phyloP scores from a whole-genome alignment of 1,284 basidiomycete genomes.

The Vanrija humicola region DNA sequence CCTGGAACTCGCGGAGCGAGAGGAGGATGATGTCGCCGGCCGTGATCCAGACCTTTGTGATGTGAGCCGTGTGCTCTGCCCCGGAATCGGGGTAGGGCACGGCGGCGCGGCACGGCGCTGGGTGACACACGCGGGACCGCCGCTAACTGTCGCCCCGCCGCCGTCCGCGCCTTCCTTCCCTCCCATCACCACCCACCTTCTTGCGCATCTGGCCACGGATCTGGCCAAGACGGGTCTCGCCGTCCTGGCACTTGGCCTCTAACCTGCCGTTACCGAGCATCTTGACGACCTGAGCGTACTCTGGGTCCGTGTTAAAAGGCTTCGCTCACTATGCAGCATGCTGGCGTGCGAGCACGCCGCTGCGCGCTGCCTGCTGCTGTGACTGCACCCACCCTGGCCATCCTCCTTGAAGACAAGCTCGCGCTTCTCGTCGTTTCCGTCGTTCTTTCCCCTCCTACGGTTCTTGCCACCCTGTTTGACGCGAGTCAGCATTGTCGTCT shows the following conservation, averaged over 20 bases:
- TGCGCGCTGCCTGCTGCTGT: too few relatives aligned
- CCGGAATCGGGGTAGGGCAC: background rate
- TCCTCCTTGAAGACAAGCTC: slow-evolving; percentile 99
- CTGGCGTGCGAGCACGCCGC: background rate
- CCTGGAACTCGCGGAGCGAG: slow-evolving; percentile 97
- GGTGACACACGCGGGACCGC: background rate
- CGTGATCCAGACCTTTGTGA: slow-evolving; percentile 91
- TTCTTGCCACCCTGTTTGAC: slow-evolving; percentile 88
- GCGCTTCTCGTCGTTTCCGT: slow-evolving; percentile 97
- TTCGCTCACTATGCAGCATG: background rate
- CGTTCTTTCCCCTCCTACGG: slow-evolving; percentile 98
- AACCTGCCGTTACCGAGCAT: slow-evolving; percentile 98
- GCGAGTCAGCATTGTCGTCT: background rate
- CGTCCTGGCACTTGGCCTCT: slow-evolving; percentile 97
- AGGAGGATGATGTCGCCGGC: slow-evolving; percentile 96
- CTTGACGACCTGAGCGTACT: slow-evolving; percentile 97
- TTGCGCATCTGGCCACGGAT: slow-evolving; percentile 99
- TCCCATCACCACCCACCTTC: slow-evolving; percentile 62
- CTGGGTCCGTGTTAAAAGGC: slow-evolving; percentile 46
- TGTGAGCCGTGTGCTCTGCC: too few relatives aligned
- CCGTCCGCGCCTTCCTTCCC: background rate
- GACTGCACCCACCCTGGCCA: slow-evolving; percentile 64
- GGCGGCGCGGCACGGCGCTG: background rate
- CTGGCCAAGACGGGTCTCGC: slow-evolving; percentile 94
- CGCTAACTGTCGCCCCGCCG: background rate